phyloP scores from a whole-genome alignment of 495 filamentous ascomycete genomes.

The Penicillium angulare region DNA sequence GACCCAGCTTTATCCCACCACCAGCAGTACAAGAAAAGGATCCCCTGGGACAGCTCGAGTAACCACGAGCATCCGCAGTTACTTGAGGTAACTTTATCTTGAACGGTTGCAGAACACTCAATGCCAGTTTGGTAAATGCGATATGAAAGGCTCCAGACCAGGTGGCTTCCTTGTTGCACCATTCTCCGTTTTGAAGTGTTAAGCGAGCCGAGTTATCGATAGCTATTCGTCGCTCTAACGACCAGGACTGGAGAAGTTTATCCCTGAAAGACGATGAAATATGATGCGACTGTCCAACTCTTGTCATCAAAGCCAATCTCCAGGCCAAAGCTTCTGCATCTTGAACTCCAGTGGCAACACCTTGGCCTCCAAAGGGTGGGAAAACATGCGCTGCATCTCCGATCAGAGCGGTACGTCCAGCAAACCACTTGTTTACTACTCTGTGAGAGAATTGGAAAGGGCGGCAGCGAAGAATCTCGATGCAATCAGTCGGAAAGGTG shows the following conservation, averaged over 20 bases:
- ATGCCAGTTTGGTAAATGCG: neutral
- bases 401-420: slow-evolving; percentile 41
- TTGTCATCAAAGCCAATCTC: slow-evolving; percentile 22
- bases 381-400: slow-evolving; percentile 58
- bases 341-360: slow-evolving; percentile 45
- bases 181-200: slow-evolving; percentile 3
- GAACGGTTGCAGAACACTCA: neutral
- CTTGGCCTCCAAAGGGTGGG: slow-evolving; percentile 55
- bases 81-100: neutral
- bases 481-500: slow-evolving; percentile 43
- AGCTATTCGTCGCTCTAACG: neutral
- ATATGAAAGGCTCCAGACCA: neutral
- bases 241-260: neutral
- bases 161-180: neutral
- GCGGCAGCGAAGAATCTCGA: slow-evolving; percentile 44
- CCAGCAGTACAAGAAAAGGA: neutral
- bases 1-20: neutral
- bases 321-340: slow-evolving; percentile 40
- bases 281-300: neutral
- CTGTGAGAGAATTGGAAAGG: slow-evolving; percentile 48
- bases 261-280: neutral
- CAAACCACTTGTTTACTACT: slow-evolving; percentile 51
- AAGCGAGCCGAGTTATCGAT: neutral
- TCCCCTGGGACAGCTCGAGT: neutral
- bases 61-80: neutral